Evolutionary conservation across 768 basidiomycete species (phyloP).

Genomic region (Omphalotus guepiniiformis): DNA sequence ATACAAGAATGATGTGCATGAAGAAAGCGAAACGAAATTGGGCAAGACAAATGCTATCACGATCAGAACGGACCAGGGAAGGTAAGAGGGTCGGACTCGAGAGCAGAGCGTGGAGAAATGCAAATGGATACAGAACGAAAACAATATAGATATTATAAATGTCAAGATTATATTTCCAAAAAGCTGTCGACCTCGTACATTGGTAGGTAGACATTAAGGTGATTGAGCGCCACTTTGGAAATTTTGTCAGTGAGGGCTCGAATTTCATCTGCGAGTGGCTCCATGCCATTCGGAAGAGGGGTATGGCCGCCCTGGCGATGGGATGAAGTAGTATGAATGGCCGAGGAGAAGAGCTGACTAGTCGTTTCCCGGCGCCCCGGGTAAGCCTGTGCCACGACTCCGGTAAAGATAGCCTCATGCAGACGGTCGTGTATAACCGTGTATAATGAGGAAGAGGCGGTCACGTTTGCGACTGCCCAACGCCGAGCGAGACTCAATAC

Average conservation of each 20-base stretch:
- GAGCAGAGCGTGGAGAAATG: too few relatives aligned
- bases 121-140: neutral
- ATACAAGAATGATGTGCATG: too few relatives aligned
- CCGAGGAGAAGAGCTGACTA: constrained; percentile 17
- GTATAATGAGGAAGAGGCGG: constrained; percentile 53
- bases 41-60: too few relatives aligned
- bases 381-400: constrained; percentile 50
- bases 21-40: too few relatives aligned
- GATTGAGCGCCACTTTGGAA: constrained; percentile 66
- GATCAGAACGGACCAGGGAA: too few relatives aligned
- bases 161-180: constrained; percentile 21
- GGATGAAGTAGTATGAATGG: constrained; percentile 8
- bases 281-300: constrained; percentile 53
- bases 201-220: constrained; percentile 72
- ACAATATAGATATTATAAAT: neutral
- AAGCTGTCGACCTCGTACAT: constrained; percentile 71
- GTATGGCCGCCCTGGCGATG: constrained; percentile 8
- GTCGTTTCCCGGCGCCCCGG: constrained; percentile 38
- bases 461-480: constrained; percentile 71
- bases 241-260: constrained; percentile 65
- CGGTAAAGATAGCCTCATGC: constrained; percentile 57
- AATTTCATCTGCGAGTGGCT: constrained; percentile 68
- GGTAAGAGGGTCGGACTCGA: neutral
- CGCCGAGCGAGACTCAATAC: constrained; percentile 58
- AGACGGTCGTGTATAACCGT: constrained; percentile 59